Conservation (phyloP, 2,329 filamentous ascomycete species). For the Diaporthe longicolla region DNA sequence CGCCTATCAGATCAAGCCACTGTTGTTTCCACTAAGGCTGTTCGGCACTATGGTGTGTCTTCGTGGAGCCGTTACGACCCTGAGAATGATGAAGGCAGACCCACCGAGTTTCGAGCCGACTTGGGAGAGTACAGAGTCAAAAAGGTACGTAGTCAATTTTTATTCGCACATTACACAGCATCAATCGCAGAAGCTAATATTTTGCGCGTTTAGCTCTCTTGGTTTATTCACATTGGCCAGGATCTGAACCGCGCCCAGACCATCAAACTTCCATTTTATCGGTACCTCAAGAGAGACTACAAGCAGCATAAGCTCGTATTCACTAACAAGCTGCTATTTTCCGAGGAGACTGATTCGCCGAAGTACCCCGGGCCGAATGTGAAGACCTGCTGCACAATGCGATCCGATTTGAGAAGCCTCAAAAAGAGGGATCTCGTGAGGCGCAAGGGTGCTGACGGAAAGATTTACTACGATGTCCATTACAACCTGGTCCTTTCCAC, state of each 20-base stretch:
- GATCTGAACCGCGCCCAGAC: conserved; percentile 10
- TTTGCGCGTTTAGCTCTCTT: not conserved
- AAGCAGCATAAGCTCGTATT: not conserved
- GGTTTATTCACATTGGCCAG: conserved; percentile 14
- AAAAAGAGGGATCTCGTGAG: not conserved
- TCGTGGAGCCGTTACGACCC: not conserved
- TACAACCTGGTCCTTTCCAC: conserved; percentile 6
- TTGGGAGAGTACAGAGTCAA: not conserved
- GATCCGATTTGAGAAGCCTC: not conserved
- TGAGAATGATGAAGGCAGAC: not conserved
- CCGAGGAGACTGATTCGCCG: not conserved
- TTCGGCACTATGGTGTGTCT: not conserved
- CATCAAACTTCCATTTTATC: not conserved
- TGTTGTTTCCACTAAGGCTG: conserved; percentile 19
- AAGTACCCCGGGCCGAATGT: not conserved
- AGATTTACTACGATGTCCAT: not conserved
- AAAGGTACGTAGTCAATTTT: not conserved
- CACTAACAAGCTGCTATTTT: not conserved
- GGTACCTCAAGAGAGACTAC: not conserved
- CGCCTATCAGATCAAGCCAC: not conserved
- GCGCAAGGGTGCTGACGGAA: not conserved
- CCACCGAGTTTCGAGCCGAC: not conserved
- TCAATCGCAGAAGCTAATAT: not conserved
- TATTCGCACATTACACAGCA: too few species aligned
- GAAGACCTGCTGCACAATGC: not conserved